Base-by-base conservation (phyloP, 2,329 filamentous ascomycete species). In the Cordyceps cateniannulata region DNA sequence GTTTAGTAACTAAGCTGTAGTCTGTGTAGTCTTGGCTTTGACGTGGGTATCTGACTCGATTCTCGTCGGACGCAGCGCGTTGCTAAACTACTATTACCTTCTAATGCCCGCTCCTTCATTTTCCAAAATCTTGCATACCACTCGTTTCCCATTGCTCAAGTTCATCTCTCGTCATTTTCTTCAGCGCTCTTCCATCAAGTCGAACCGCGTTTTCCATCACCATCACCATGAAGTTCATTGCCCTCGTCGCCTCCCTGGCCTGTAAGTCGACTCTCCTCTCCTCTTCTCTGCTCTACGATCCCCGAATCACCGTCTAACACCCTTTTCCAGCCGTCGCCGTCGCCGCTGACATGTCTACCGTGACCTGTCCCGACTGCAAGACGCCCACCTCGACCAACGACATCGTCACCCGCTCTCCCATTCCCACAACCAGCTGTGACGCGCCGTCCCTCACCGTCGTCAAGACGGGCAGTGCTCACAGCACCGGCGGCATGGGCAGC, bases 401-500 rank as follows among this genome's bases (percentile, higher is more conserved):
- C 40, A 40, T 65, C 2, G 63, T 65, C 29, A 65, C 63, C 5
- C 62, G 63, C 27, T 45, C 47, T 20, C 57, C 62, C 9, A 9
- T 63, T 5, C 63, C 63, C 40, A 56, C 57, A 5, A 62, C 56
- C 20, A 51, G 44, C 6, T 65, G 63, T 50, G 56, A 55, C 6
- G 45, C 57, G 8, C 63, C 63, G 6, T 38, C 47, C 3, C 53
- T 65, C 24, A 60, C 59, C 25, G 50, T 55, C 8, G 58, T 65
- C 42, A 42, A 27, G 29, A 32, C 38, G 9, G 35, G 45, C 10
- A 40, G 49, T 22, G 54, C 25, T 35, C 29, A 51, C n/a, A 59
- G 63, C 59, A 59, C 55, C 24, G 64, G 64, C 59, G 65, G 60
- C n/a, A 53, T 64, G 40, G 63, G 29, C n/a, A 35, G 29, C 49